Evolutionary conservation across 257 asterid species (phyloP).

Genomic region (Paulownia fortunei): DNA sequence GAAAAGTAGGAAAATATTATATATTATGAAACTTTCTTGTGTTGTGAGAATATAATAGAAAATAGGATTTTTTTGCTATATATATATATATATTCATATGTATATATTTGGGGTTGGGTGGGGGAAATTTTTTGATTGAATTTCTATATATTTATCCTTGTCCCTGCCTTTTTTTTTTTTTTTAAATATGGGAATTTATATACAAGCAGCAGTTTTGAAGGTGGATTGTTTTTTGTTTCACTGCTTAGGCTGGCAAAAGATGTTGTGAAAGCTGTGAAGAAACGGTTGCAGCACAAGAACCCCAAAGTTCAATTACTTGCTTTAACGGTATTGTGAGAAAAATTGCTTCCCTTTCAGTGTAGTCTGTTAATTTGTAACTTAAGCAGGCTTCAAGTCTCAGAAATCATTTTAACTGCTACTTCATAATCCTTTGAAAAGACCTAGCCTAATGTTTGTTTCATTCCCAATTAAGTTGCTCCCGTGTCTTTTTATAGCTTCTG

Average conservation of each 20-base stretch:
- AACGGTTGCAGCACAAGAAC: conserved; percentile 90
- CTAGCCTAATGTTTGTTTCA: background rate
- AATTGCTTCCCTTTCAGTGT: background rate
- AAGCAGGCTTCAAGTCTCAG: background rate
- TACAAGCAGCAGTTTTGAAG: no score
- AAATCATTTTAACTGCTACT: background rate
- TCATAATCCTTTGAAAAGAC: background rate
- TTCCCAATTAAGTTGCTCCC: conserved; percentile 22
- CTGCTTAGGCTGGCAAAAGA: conserved; percentile 73
- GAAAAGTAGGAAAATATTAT: background rate
- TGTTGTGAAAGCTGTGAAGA: conserved; percentile 88
- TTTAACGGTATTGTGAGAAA: conserved; percentile 67
- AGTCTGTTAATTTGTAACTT: conserved; percentile 10
- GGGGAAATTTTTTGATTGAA: background rate
- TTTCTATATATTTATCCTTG: background rate
- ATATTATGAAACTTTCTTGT: conserved; percentile 3
- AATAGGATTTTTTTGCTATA: background rate
- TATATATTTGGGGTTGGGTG: background rate
- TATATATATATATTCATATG: background rate
- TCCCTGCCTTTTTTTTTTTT: background rate
- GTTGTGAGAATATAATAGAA: background rate
- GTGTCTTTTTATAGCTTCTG: conserved; percentile 62
- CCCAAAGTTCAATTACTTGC: conserved; percentile 90
- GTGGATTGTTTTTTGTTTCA: background rate
- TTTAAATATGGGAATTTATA: no score